Evolutionary conservation across 768 basidiomycete genomes (phyloP).

Genomic region (Leucogyrophana mollusca): DNA sequence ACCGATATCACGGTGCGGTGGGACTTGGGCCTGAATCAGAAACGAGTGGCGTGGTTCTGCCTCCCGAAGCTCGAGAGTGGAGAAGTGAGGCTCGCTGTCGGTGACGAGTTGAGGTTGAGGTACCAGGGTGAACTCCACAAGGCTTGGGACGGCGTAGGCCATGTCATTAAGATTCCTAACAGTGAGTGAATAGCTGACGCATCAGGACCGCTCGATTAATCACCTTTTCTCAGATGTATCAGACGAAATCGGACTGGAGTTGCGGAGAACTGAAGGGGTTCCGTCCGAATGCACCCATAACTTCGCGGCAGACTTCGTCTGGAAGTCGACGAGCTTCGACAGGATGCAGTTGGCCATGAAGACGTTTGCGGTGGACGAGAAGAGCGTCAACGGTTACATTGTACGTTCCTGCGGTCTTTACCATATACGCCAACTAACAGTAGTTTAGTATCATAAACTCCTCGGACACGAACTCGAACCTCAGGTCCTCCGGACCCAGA

Average conservation of each 20-base stretch:
- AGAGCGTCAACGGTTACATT: constrained; percentile 98
- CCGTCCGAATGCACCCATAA: constrained; percentile 93
- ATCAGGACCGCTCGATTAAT: constrained; percentile 6
- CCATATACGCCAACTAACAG: constrained; percentile 7
- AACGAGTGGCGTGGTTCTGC: constrained; percentile 97
- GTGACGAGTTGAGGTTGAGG: constrained; percentile 89
- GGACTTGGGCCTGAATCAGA: constrained; percentile 98
- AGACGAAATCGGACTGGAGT: constrained; percentile 94
- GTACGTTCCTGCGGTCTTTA: constrained; percentile 44
- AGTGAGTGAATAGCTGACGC: constrained; percentile 50
- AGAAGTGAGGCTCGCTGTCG: constrained; percentile 94
- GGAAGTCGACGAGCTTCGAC: constrained; percentile 99
- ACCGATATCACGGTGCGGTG: constrained; percentile 94
- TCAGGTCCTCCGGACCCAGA: constrained; percentile 84
- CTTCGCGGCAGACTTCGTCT: constrained; percentile 98
- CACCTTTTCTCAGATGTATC: constrained; percentile 73
- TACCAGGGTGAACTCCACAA: constrained; percentile 90
- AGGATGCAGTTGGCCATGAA: constrained; percentile 99
- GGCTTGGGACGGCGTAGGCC: constrained; percentile 95
- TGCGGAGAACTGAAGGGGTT: constrained; percentile 87
- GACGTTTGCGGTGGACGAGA: constrained; percentile 98
- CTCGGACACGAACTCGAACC: constrained; percentile 98
- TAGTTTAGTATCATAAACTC: constrained; percentile 88
- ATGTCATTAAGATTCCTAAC: constrained; percentile 99
- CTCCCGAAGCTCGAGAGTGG: constrained; percentile 97